Evolutionary conservation across 2,329 filamentous ascomycete species (phyloP).

Genomic region (Coleophoma crateriformis): DNA sequence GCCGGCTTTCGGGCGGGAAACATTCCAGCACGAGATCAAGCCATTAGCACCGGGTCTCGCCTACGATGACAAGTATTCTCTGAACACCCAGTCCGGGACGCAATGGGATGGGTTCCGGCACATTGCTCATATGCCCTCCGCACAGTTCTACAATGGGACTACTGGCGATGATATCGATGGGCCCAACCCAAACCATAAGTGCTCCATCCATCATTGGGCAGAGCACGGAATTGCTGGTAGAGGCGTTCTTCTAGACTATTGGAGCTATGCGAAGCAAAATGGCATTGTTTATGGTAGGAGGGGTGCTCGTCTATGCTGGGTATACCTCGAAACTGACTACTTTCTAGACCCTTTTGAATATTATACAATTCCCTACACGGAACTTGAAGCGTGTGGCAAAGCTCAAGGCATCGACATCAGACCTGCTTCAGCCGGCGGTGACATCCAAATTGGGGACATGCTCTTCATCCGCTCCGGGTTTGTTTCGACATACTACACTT

Average conservation of each 20-base stretch:
- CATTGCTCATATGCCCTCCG: conserved; percentile 15
- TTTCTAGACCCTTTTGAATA: conserved; percentile 22
- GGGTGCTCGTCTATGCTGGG: too few species aligned
- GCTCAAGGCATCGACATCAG: conserved; percentile 25
- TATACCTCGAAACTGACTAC: too few species aligned
- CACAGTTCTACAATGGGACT: conserved; percentile 22
- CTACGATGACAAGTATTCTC: conserved; percentile 55
- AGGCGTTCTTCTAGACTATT: conserved; percentile 48
- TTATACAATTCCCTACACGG: conserved; percentile 18
- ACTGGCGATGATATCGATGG: conserved; percentile 21
- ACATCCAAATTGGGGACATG: conserved; percentile 46
- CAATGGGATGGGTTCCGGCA: conserved; percentile 54
- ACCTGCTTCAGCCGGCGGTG: conserved; percentile 35
- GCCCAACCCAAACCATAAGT: conserved; percentile 17
- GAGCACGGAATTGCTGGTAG: conserved; percentile 46
- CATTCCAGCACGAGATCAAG: conserved; percentile 26
- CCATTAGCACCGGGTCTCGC: conserved; percentile 25
- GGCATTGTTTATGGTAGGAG: conserved; percentile 27
- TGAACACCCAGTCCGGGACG: conserved; percentile 52
- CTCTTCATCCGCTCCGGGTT: conserved; percentile 45
- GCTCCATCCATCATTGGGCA: conserved; percentile 25
- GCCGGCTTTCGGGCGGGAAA: conserved; percentile 28
- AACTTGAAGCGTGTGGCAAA: conserved; percentile 21
- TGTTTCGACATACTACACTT: conserved; percentile 29
- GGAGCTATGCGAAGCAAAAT: conserved; percentile 33